A percentile compares a stretch with the other conserved stretches of the same genome.
Evolutionary conservation across 2,329 filamentous ascomycete species (phyloP).

Genomic region (Aspergillus luchuensis): DNA sequence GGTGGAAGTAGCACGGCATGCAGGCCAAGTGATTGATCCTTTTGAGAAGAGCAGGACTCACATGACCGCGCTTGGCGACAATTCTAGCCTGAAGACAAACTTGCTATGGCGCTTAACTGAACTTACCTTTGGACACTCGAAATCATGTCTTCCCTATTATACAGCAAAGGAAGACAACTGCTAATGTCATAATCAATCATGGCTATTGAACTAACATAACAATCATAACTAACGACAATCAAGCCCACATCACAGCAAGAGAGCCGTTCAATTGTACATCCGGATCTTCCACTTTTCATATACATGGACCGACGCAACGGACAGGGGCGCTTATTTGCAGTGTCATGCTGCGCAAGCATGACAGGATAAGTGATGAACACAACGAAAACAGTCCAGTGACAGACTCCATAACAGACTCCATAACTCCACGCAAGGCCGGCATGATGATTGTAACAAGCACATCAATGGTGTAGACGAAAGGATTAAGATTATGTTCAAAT

Average conservation of each 20-base stretch:
- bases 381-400: background rate
- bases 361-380: background rate
- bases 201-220: constrained; percentile 9
- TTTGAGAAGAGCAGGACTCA: too few species aligned
- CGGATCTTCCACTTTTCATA: background rate
- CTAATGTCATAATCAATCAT: constrained; percentile 5
- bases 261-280: background rate
- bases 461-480: background rate
- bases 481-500: constrained; percentile 21
- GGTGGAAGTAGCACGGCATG: too few species aligned
- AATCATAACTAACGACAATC: constrained; percentile 6
- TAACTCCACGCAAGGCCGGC: constrained; percentile 1
- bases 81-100: background rate
- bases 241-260: background rate
- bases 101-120: background rate
- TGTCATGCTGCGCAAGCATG: constrained; percentile 7
- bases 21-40: too few species aligned
- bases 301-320: constrained; percentile 2
- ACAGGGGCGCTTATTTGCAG: constrained; percentile 9
- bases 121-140: background rate
- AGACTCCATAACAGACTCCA: background rate
- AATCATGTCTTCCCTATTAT: background rate
- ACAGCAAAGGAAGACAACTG: background rate
- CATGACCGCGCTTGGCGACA: background rate
- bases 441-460: background rate